Evolutionary conservation across 495 filamentous ascomycete genomes (phyloP).

Genomic region (Bacidia gigantensis): DNA sequence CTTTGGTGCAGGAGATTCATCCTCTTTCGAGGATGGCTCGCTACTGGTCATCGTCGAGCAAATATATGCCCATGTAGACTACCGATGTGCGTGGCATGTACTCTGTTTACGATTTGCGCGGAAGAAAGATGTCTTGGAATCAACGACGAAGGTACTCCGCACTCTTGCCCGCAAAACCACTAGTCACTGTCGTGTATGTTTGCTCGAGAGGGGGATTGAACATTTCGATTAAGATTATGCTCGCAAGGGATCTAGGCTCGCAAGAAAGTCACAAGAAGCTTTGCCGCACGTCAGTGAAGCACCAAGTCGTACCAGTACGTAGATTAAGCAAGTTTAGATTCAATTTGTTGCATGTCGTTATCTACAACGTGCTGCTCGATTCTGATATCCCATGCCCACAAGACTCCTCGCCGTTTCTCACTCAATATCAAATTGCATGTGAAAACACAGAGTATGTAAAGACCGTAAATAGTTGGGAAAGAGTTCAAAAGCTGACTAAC

Average conservation of each 20-base stretch:
- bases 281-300: no score
- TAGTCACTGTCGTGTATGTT: not conserved
- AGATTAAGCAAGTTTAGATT: not conserved
- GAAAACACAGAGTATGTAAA: not conserved
- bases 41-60: conserved; percentile 9
- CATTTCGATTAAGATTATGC: no score
- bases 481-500: not conserved
- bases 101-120: not conserved
- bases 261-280: no score
- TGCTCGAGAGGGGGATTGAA: not conserved
- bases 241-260: no score
- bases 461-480: not conserved
- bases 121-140: not conserved
- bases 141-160: not conserved
- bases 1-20: conserved; percentile 7
- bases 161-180: not conserved
- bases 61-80: conserved; percentile 2
- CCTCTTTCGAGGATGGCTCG: conserved; percentile 8
- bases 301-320: no score
- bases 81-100: not conserved
- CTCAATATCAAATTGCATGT: not conserved
- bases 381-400: not conserved
- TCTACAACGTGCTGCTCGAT: not conserved
- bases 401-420: not conserved
- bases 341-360: not conserved